Percentiles rank a stretch among this genome's conserved stretches.
Evolutionary conservation across 768 basidiomycete species (phyloP).

Genomic region (Agrocybe praecox): DNA sequence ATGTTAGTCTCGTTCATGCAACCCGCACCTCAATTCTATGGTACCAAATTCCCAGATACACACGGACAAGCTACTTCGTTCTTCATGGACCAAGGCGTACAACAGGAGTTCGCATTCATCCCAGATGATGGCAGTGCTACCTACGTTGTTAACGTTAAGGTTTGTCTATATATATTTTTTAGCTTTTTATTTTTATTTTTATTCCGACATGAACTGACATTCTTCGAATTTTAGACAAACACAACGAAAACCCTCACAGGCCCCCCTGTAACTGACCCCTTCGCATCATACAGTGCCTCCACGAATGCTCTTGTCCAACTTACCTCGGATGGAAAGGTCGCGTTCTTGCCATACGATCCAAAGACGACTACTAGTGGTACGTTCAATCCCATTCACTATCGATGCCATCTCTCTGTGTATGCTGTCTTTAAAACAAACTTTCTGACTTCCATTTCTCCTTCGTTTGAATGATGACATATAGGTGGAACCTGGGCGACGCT

Average conservation of each 20-base stretch:
- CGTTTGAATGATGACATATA: neutral
- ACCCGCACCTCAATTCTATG: constrained; percentile 65
- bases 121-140: constrained; percentile 75
- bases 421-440: too few species aligned
- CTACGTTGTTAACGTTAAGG: constrained; percentile 62
- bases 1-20: constrained; percentile 77
- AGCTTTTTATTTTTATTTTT: neutral
- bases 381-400: too few species aligned
- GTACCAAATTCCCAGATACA: constrained; percentile 61
- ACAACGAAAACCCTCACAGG: constrained; percentile 27
- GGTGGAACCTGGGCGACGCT: constrained; percentile 20
- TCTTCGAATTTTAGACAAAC: constrained; percentile 21
- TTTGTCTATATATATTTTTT: constrained; percentile 17
- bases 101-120: constrained; percentile 61
- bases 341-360: constrained; percentile 23
- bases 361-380: constrained; percentile 22
- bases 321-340: constrained; percentile 19
- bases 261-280: constrained; percentile 22
- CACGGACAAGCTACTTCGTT: constrained; percentile 74
- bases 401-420: too few species aligned
- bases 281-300: constrained; percentile 24
- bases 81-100: constrained; percentile 61
- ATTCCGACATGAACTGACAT: too few species aligned
- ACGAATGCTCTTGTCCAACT: constrained; percentile 27
- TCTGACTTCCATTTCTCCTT: neutral